Evolutionary conservation across 805 yeast genomes (phyloP).

Genomic region (Lipomyces yamanashiensis): DNA sequence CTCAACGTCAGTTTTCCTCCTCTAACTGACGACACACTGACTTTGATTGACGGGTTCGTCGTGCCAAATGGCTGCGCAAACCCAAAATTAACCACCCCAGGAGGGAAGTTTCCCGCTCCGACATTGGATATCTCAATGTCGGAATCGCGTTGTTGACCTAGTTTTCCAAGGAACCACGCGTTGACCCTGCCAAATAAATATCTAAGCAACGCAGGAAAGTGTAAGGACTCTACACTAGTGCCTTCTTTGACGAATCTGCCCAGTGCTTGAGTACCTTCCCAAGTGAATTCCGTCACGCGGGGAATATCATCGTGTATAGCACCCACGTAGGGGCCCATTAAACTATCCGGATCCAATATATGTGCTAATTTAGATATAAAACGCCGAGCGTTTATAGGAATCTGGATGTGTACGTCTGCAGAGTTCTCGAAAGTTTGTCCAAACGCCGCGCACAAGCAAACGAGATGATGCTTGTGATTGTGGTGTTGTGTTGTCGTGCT

Average conservation of each 20-base stretch:
- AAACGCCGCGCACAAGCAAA: constrained; percentile 2
- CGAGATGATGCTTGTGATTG: constrained; percentile 21
- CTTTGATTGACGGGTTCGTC: constrained; percentile 7
- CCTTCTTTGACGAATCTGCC: constrained; percentile 7
- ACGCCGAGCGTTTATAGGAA: constrained; percentile 29
- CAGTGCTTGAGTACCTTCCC: constrained; percentile 10
- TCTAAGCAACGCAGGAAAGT: constrained; percentile 13
- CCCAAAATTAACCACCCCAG: constrained; percentile 2
- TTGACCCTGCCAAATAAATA: constrained; percentile 14
- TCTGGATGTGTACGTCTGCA: constrained; percentile 1
- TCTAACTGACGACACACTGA: constrained; percentile 11
- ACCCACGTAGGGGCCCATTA: constrained; percentile 20
- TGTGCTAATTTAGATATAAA: constrained; percentile 1
- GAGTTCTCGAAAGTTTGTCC: constrained; percentile 7
- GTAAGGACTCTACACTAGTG: not conserved
- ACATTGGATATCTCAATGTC: constrained; percentile 24
- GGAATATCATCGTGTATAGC: constrained; percentile 8
- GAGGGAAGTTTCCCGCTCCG: constrained; percentile 15
- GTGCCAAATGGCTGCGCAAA: constrained; percentile 23
- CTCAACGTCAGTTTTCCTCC: constrained; percentile 20
- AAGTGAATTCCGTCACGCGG: constrained; percentile 6
- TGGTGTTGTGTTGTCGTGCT: constrained; percentile 12
- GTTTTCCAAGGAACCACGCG: constrained; percentile 9
- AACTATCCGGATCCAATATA: not conserved
- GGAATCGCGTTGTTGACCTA: constrained; percentile 4